Evolutionary conservation across 306 rosid genomes (phyloP).

Genomic region (Cucumis cinereus): DNA sequence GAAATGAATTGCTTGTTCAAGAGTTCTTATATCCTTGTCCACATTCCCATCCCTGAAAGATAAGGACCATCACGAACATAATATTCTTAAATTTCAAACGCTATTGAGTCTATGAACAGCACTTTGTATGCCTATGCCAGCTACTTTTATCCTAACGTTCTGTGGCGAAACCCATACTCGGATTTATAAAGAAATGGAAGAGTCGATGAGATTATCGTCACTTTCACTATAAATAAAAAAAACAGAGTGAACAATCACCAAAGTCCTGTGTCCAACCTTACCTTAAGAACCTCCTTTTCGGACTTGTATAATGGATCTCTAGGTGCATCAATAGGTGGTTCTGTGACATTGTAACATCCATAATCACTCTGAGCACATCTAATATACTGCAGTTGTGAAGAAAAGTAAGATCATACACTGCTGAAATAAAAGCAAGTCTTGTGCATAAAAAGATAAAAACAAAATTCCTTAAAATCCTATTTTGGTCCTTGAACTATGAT

Average conservation of each 20-base stretch:
- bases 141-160: not conserved
- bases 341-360: constrained; percentile 70
- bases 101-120: not conserved
- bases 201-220: not conserved
- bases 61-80: not conserved
- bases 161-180: not conserved
- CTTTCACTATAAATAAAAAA: not conserved
- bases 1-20: constrained; percentile 7
- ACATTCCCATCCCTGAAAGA: not conserved
- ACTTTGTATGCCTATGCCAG: not conserved
- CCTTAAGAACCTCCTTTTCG: constrained; percentile 71
- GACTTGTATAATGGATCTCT: constrained; percentile 83
- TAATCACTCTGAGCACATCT: constrained; percentile 81
- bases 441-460: not conserved
- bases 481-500: not conserved
- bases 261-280: constrained; percentile 6
- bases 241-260: not conserved
- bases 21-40: not conserved
- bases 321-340: constrained; percentile 89
- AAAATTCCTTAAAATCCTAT: not conserved
- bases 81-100: not conserved
- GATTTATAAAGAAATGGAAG: not conserved
- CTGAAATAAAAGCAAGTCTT: not conserved
- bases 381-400: constrained; percentile 47
- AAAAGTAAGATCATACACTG: constrained; percentile 4